A percentile compares a stretch with the other conserved stretches of the same genome.
Evolutionary conservation across 805 yeast genomes (phyloP).

Genomic region (Cyberlindnera sargentensis): DNA sequence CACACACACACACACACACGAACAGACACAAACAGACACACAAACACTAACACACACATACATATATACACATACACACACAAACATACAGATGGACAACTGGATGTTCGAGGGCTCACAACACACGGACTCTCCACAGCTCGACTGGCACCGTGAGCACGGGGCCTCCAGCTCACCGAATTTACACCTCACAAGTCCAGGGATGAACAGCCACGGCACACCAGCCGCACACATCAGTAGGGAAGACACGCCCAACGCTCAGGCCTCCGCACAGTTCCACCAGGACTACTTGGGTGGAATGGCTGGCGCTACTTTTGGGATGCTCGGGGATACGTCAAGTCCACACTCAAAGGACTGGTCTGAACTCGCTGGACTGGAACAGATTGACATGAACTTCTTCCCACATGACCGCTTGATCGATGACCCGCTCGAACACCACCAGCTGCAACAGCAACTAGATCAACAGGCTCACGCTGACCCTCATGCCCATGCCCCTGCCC

Average conservation of each 20-base stretch:
- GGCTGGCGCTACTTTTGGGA: not conserved
- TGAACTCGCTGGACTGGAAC: not conserved
- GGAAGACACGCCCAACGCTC: no score
- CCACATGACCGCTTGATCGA: constrained; percentile 2
- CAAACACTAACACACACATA: no score
- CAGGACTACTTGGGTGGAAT: not conserved
- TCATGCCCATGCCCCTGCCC: no score
- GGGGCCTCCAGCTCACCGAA: not conserved
- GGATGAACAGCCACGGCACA: not conserved
- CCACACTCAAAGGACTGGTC: constrained; percentile 1
- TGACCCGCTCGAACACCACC: constrained; percentile 1
- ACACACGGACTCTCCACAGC: not conserved
- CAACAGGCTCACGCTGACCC: not conserved
- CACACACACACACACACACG: no score
- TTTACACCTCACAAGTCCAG: not conserved
- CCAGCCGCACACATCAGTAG: no score
- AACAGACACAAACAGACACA: no score
- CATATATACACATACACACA: no score
- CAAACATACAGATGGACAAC: not conserved
- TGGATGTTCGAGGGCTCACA: constrained; percentile 2
- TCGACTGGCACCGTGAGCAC: not conserved
- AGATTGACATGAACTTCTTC: constrained; percentile 5
- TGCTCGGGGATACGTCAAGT: no score
- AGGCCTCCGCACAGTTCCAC: not conserved
- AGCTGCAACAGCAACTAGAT: constrained; percentile 1